phyloP scores from a whole-genome alignment of 1,139 yeast genomes.

The Taphrina flavorubra region DNA sequence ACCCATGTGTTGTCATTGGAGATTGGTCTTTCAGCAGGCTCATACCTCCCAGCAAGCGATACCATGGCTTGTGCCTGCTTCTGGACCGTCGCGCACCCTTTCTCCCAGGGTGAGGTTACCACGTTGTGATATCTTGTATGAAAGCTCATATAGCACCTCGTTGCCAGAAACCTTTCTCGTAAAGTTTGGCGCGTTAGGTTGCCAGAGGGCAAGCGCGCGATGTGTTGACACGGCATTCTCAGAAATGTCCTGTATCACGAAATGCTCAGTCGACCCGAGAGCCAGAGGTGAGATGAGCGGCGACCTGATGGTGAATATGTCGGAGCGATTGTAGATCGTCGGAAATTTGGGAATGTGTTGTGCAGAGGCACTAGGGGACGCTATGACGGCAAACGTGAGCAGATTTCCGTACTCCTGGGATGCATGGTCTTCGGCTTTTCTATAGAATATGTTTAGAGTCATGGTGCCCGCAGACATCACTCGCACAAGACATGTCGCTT shows the following conservation, averaged over 20 bases:
- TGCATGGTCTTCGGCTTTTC: not conserved
- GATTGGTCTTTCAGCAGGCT: not conserved
- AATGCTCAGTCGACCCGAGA: not conserved
- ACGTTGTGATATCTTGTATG: not conserved
- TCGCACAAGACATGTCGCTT: slow-evolving; percentile 4
- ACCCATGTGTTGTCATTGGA: not conserved
- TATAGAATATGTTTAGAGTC: not conserved
- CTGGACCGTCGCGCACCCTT: slow-evolving; percentile 2
- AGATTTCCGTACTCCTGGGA: not conserved
- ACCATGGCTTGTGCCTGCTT: not conserved
- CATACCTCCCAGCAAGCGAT: slow-evolving; percentile 7
- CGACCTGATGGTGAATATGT: not conserved
- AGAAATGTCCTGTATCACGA: slow-evolving; percentile 13
- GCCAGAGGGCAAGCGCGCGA: slow-evolving; percentile 3
- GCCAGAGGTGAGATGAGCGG: slow-evolving; percentile 14
- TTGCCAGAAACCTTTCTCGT: not conserved
- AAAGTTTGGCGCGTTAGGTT: not conserved
- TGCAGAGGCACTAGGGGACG: not conserved
- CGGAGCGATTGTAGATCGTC: not conserved
- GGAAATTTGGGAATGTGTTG: not conserved
- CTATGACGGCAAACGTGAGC: slow-evolving; percentile 2
- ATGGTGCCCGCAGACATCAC: not conserved
- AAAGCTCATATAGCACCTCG: slow-evolving; percentile 1
- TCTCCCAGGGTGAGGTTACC: slow-evolving; percentile 4
- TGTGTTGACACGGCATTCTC: not conserved